Evolutionary conservation across 2,329 filamentous ascomycete species (phyloP), one percentile per base, ranked within the genome.

Genomic region (Colletotrichum echinochloae): DNA sequence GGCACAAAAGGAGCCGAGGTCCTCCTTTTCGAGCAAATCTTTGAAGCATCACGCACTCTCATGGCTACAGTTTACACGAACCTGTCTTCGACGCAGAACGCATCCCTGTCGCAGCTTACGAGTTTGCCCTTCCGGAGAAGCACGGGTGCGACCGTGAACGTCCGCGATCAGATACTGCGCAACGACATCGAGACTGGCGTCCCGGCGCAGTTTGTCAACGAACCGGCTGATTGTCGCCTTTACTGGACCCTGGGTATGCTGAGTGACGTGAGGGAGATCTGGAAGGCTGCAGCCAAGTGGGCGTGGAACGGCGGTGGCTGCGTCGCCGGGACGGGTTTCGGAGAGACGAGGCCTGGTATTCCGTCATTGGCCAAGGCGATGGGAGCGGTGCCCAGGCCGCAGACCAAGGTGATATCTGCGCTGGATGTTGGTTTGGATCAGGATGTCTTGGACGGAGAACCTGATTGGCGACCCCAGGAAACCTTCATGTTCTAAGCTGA

Each of bases 181-280:
- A 73, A 74, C 6, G 77, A 83, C 69, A 57, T 82, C 59, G 74
- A 78, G 18, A 81, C 83, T 62, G 81, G 81, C 12, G 72, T 79
- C 0, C 85, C 85, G 2, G 79, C 85, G 16, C 85, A 88, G 71
- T 87, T 83, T 70, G 76, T 85, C 2, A 81, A 81, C 55, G 83
- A 87, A 76, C 77, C 83, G 33, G 80, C 82, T 5, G 85, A 86
- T 74, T 88, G 85, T 74, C 80, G 85, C n/a, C 81, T 87, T 44
- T 87, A 81, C 77, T 87, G 84, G 79, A 86, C 85, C 1, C 79
- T 80, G 35, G 79, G 77, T 37, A 87, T 86, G 83, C 74, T 84
- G 52, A 79, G 76, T 18, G 83, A 86, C 72, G 80, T 84, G 48
- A 79, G 78, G 14, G 82, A 82, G 39, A 77, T 84, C 23, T 87